phyloP scores from a whole-genome alignment of 441 rosid genomes.

The Brassica balearica region DNA sequence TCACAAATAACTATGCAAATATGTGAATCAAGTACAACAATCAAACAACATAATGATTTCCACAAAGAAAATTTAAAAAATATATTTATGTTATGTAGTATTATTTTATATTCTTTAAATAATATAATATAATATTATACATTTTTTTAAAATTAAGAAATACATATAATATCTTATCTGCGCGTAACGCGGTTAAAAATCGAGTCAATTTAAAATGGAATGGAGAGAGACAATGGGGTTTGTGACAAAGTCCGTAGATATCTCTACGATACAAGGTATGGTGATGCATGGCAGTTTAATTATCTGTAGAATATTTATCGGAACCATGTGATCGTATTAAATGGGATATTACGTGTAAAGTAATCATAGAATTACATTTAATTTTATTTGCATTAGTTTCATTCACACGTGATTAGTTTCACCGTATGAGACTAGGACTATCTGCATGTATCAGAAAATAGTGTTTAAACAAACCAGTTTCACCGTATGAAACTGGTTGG shows the following conservation, averaged over 20 bases:
- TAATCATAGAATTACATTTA: conserved; percentile 15
- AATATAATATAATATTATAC: no score
- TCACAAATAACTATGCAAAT: no score
- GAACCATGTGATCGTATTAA: conserved; percentile 36
- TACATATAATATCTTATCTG: no score
- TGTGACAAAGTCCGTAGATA: conserved; percentile 10
- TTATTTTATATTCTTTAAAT: no score
- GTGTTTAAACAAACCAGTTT: not conserved
- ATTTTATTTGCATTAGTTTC: not conserved
- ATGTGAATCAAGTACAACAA: no score
- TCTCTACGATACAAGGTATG: conserved; percentile 1
- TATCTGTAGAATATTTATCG: conserved; percentile 33
- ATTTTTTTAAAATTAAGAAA: no score
- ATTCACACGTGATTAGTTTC: conserved; percentile 36
- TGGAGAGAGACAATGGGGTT: not conserved
- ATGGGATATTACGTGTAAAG: conserved; percentile 33
- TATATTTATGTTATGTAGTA: no score
- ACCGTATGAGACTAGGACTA: not conserved
- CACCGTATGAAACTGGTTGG: no score
- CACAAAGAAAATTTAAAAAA: no score
- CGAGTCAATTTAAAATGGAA: conserved; percentile 8
- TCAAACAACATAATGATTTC: no score
- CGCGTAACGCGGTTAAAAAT: no score
- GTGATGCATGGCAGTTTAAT: conserved; percentile 4
- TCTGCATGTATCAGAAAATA: conserved; percentile 24